phyloP scores from a whole-genome alignment of 495 filamentous ascomycete species.

The Mycothermus thermophilus region DNA sequence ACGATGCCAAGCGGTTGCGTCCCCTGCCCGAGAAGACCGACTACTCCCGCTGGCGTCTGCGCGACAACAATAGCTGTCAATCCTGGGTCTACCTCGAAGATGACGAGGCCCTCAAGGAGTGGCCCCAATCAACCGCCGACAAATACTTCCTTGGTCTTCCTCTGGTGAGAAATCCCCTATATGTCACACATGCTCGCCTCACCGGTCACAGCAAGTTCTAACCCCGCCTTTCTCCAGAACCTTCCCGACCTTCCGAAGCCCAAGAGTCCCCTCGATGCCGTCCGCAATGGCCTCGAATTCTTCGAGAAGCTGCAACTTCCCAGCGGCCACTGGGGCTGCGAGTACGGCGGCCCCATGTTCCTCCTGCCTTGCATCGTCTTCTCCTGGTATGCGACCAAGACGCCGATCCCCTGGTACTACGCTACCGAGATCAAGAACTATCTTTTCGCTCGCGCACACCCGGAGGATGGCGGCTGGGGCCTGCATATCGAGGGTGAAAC shows the following conservation, averaged over 20 bases:
- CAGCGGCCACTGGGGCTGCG: slow-evolving; percentile 88
- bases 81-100: slow-evolving; percentile 87
- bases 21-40: slow-evolving; percentile 49
- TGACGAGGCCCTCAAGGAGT: slow-evolving; percentile 56
- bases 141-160: slow-evolving; percentile 69
- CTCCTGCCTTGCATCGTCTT: slow-evolving; percentile 75
- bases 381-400: slow-evolving; percentile 83
- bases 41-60: slow-evolving; percentile 66
- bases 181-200: not conserved
- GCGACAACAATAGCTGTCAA: slow-evolving; percentile 68
- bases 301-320: slow-evolving; percentile 81
- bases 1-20: slow-evolving; percentile 15
- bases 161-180: slow-evolving; percentile 14
- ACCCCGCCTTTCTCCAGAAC: slow-evolving; percentile 33
- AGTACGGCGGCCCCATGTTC: slow-evolving; percentile 86
- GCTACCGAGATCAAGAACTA: slow-evolving; percentile 88
- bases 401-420: slow-evolving; percentile 67
- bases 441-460: slow-evolving; percentile 74
- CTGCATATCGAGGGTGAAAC: slow-evolving; percentile 93
- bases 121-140: slow-evolving; percentile 77
- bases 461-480: slow-evolving; percentile 90
- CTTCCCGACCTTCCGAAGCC: slow-evolving; percentile 57
- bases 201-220: slow-evolving; percentile 2
- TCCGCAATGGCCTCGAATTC: slow-evolving; percentile 73
- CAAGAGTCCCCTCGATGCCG: slow-evolving; percentile 59